phyloP scores from a whole-genome alignment of 164 flowering plant species.

The Brasenia schreberi region DNA sequence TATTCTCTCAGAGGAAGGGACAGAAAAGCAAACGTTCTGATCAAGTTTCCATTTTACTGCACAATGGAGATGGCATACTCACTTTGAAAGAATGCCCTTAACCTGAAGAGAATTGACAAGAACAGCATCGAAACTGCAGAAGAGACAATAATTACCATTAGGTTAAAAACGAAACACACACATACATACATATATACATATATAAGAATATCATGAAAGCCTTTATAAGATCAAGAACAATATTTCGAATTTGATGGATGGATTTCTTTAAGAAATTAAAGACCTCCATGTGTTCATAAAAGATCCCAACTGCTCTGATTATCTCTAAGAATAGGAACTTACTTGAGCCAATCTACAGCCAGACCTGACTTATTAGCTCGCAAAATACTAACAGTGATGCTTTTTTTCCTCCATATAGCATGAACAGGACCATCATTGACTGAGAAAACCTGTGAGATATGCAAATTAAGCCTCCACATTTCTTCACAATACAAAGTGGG shows the following conservation, averaged over 20 bases:
- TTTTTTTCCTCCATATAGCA: conserved; percentile 51
- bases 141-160: neutral
- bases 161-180: neutral
- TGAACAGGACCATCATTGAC: conserved; percentile 67
- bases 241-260: neutral
- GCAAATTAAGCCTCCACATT: neutral
- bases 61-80: conserved; percentile 2
- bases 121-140: conserved; percentile 82
- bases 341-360: conserved; percentile 82
- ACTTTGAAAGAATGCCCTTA: conserved; percentile 50
- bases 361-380: conserved; percentile 18
- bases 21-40: too few relatives aligned
- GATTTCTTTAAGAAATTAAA: neutral
- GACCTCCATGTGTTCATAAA: neutral
- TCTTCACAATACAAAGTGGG: too few relatives aligned
- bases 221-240: neutral
- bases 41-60: neutral
- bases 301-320: neutral
- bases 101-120: conserved; percentile 75
- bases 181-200: too few relatives aligned
- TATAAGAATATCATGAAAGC: too few relatives aligned
- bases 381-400: conserved; percentile 44
- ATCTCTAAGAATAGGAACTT: conserved; percentile 12
- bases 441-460: conserved; percentile 53
- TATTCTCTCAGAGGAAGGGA: neutral